Evolutionary conservation across 2,329 filamentous ascomycete genomes (phyloP).

Genomic region (Ophiostoma sp.): DNA sequence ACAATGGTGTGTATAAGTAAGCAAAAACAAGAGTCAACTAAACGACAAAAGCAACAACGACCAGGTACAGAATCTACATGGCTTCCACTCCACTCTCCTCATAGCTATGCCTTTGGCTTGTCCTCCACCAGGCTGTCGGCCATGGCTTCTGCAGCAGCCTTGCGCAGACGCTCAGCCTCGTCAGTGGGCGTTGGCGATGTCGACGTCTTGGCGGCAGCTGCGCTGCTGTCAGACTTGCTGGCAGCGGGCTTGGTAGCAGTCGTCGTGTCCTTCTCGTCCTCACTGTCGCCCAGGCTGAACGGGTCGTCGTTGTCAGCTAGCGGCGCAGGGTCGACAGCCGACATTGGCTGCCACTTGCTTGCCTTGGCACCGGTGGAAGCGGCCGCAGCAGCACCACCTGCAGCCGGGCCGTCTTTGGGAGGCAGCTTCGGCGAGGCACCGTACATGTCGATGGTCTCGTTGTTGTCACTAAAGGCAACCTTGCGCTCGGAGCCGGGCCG

Average conservation of each 20-base stretch:
- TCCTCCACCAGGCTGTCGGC: constrained; percentile 29
- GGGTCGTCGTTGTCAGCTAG: constrained; percentile 90
- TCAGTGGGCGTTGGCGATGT: constrained; percentile 19
- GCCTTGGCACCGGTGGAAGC: constrained; percentile 48
- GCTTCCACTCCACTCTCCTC: not conserved
- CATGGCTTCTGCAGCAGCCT: constrained; percentile 30
- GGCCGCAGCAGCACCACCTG: constrained; percentile 25
- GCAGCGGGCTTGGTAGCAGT: constrained; percentile 8
- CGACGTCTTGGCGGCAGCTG: not conserved
- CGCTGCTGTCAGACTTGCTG: constrained; percentile 8
- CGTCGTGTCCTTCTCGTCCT: constrained; percentile 71
- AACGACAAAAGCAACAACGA: not conserved
- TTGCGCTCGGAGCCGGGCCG: constrained; percentile 45
- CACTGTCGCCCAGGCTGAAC: constrained; percentile 92
- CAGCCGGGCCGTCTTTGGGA: constrained; percentile 45
- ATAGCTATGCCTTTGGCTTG: constrained; percentile 24
- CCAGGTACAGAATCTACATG: not conserved
- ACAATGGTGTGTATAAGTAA: constrained; percentile 3
- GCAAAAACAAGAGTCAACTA: not conserved
- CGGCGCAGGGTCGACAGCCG: constrained; percentile 75
- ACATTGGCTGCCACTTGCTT: constrained; percentile 97
- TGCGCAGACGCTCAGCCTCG: constrained; percentile 29
- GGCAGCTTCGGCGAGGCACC: constrained; percentile 54
- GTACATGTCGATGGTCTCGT: constrained; percentile 75
- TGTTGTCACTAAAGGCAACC: constrained; percentile 58